These are phyloP conservation scores for Ogataea saltuana DNA, from an alignment of 805 yeast genomes.

Conservation along the genomic window DNA sequence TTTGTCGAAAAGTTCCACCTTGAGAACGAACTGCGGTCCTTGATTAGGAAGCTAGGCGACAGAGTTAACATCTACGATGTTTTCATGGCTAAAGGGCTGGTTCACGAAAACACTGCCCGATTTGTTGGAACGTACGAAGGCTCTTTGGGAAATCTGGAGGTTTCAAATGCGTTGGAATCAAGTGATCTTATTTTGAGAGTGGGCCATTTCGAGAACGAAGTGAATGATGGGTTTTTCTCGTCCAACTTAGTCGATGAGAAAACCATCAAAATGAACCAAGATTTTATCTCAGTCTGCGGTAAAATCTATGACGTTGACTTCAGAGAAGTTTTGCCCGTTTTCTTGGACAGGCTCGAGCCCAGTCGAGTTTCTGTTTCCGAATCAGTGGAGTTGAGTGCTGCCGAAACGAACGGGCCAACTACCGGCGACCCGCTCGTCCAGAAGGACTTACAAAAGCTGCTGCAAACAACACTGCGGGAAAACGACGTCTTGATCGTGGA, in stretches of 20 bases:
- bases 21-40: slow-evolving; percentile 29
- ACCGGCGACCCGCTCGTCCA: slow-evolving; percentile 30
- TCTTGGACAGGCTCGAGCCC: slow-evolving; percentile 42
- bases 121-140: slow-evolving; percentile 49
- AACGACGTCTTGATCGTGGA: slow-evolving; percentile 46
- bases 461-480: slow-evolving; percentile 37
- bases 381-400: background rate
- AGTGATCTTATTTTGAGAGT: slow-evolving; percentile 72
- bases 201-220: slow-evolving; percentile 67
- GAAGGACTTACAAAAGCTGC: slow-evolving; percentile 37
- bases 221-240: slow-evolving; percentile 63
- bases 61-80: slow-evolving; percentile 43
- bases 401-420: background rate
- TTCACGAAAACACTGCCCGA: slow-evolving; percentile 43
- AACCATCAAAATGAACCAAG: slow-evolving; percentile 43
- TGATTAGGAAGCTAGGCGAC: slow-evolving; percentile 35
- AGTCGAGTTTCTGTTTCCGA: slow-evolving; percentile 14
- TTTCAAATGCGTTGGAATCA: slow-evolving; percentile 40
- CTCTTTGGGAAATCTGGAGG: slow-evolving; percentile 30
- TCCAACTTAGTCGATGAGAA: slow-evolving; percentile 32
- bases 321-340: slow-evolving; percentile 33
- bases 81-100: slow-evolving; percentile 40
- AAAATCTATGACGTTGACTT: slow-evolving; percentile 35
- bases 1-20: slow-evolving; percentile 42
- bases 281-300: slow-evolving; percentile 41